Conservation (phyloP, 1,284 basidiomycete genomes). For the Ceratobasidium sp. region DNA sequence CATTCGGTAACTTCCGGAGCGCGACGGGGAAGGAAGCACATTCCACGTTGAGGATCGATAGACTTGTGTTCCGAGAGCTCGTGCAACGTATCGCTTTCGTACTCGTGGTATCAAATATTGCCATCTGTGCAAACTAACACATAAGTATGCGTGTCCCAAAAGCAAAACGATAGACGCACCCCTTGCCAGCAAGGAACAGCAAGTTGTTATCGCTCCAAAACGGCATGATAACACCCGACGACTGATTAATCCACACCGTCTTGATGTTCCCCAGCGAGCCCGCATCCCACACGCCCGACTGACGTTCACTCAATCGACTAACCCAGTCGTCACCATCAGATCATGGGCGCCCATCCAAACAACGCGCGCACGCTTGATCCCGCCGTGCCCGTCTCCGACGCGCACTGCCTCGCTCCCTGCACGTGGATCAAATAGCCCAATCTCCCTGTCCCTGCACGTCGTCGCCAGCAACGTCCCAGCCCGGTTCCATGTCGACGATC, state of each 20-base stretch:
- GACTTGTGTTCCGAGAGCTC: slow-evolving; percentile 90
- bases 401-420: slow-evolving; percentile 82
- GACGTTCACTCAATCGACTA: slow-evolving; percentile 93
- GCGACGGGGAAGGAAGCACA: slow-evolving; percentile 94
- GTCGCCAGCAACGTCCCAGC: slow-evolving; percentile 80
- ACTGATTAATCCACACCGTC: slow-evolving; percentile 83
- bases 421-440: slow-evolving; percentile 92
- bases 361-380: slow-evolving; percentile 92
- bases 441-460: slow-evolving; percentile 91
- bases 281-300: slow-evolving; percentile 89
- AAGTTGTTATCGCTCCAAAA: slow-evolving; percentile 97
- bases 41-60: slow-evolving; percentile 91
- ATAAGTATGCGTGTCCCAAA: slow-evolving; percentile 47
- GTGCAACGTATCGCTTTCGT: slow-evolving; percentile 85
- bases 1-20: slow-evolving; percentile 89
- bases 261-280: slow-evolving; percentile 77
- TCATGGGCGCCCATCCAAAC: slow-evolving; percentile 92
- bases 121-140: slow-evolving; percentile 70
- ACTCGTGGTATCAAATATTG: slow-evolving; percentile 96
- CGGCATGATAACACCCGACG: slow-evolving; percentile 94
- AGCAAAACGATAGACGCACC: slow-evolving; percentile 57
- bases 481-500: slow-evolving; percentile 85
- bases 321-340: slow-evolving; percentile 91
- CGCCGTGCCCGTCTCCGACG: slow-evolving; percentile 86
- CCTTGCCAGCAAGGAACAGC: slow-evolving; percentile 90